phyloP scores from a whole-genome alignment of 345 rosid genomes.

The Salix udensis region DNA sequence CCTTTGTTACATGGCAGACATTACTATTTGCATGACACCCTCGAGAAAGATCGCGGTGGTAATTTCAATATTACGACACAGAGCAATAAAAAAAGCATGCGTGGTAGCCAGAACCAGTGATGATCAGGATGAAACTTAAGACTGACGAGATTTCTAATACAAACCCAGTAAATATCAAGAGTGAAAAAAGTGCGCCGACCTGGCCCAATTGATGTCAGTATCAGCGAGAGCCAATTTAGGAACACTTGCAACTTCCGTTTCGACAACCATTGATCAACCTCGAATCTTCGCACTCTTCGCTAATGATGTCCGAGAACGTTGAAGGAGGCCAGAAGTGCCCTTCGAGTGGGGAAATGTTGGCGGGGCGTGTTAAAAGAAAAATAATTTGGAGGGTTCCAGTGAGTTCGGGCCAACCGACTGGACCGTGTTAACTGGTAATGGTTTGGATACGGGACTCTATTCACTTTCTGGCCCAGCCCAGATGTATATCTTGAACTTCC shows the following conservation, averaged over 20 bases:
- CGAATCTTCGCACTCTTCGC: not conserved
- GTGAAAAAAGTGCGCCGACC: constrained; percentile 11
- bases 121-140: not conserved
- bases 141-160: not conserved
- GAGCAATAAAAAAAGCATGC: not conserved
- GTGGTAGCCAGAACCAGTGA: too few species aligned
- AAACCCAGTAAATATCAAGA: not conserved
- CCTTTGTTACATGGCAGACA: not conserved
- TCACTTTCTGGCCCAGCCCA: too few species aligned
- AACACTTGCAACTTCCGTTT: constrained; percentile 31
- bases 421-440: too few species aligned
- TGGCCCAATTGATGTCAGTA: constrained; percentile 59
- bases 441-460: too few species aligned
- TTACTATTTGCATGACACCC: not conserved
- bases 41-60: not conserved
- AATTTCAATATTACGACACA: not conserved
- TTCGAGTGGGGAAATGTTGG: not conserved
- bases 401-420: not conserved
- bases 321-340: not conserved
- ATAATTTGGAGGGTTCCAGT: constrained; percentile 21
- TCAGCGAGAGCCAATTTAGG: constrained; percentile 45
- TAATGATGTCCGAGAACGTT: not conserved
- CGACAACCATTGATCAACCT: constrained; percentile 27
- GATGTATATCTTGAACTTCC: too few species aligned
- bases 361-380: not conserved